Percentiles rank a stretch among this genome's conserved stretches.
Evolutionary conservation across 1,139 yeast species (phyloP).

Genomic region (Zygoascus sp.): DNA sequence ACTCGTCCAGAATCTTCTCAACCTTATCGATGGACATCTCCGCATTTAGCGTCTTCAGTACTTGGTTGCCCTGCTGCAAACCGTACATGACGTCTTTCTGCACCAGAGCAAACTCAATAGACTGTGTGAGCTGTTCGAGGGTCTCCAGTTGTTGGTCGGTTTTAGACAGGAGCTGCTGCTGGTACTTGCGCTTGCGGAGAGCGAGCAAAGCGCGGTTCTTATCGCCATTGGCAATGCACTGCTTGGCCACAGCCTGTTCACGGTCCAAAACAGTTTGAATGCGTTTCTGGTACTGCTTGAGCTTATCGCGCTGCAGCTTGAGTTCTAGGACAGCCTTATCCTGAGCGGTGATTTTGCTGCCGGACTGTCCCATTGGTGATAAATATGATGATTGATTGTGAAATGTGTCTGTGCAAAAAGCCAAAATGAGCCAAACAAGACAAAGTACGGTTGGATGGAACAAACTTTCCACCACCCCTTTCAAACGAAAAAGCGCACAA

Average conservation of each 20-base stretch:
- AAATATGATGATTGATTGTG: neutral
- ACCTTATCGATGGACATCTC: constrained; percentile 76
- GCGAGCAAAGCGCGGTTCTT: constrained; percentile 62
- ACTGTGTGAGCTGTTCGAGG: constrained; percentile 47
- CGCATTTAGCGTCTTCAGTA: constrained; percentile 64
- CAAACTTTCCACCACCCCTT: neutral
- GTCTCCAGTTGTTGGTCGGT: constrained; percentile 76
- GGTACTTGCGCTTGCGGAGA: constrained; percentile 75
- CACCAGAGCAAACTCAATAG: constrained; percentile 82
- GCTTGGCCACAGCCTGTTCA: constrained; percentile 56
- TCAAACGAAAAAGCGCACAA: no score
- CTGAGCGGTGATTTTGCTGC: constrained; percentile 61
- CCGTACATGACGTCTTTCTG: constrained; percentile 84
- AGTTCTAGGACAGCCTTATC: constrained; percentile 82
- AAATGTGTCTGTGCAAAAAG: neutral
- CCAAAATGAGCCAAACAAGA: neutral
- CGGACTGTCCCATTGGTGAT: constrained; percentile 38
- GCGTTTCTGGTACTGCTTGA: constrained; percentile 67
- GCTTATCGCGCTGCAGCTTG: constrained; percentile 81
- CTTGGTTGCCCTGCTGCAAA: constrained; percentile 70
- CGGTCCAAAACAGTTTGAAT: constrained; percentile 52
- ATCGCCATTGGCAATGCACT: constrained; percentile 52
- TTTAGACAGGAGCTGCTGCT: constrained; percentile 59
- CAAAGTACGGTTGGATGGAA: neutral
- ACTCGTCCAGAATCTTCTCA: constrained; percentile 79